Evolutionary conservation across 805 yeast genomes (phyloP), one percentile per base, ranked within the genome.

Genomic region (Yamadazyma paraphyllophila): DNA sequence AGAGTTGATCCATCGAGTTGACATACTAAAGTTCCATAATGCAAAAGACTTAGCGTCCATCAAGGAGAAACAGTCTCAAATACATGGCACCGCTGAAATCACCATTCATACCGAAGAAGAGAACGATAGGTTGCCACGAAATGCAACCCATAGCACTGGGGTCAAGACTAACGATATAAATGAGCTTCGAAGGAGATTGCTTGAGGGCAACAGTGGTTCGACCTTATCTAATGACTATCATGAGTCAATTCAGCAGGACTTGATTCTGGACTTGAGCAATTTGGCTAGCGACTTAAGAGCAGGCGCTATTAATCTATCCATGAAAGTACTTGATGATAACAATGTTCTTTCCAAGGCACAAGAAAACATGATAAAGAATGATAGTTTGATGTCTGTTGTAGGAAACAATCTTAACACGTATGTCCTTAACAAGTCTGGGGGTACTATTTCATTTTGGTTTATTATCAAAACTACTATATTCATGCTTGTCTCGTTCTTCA

Each of bases 231-330:
- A 72, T 48, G 60, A 61, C 8, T 67, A 68, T 55, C 76, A 72
- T 52, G 76, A 70, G 45, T 60, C 66, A 9, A 46, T 69, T 20
- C 85, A 81, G 57, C 74, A 74, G 31, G 76, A 74, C 32, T 61
- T 81, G 12, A 56, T 80, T 27, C 60, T 59, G 25, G 83, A 81
- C 34, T 63, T 81, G 40, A 57, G 74, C 3, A 72, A 66, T 14
- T 69, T 81, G 61, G 81, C 82, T 0, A 54, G 69, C 7, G 61
- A 67, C 7, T 69, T 81, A 50, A 78, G 75, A 49, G 58, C 61
- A 20, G 75, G 80, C 14, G 83, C 84, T 1, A 50, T 67, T 26
- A 54, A 57, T 6, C 68, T 70, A 14, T 78, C 69, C 51, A 59
- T 56, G 47, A 73, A 57, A 49, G 56, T 51, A 12, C 54, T 54